Evolutionary conservation across 1,284 basidiomycete species (phyloP), one percentile per base, ranked within the genome.

Genomic region (Spongispora temasekensis): DNA sequence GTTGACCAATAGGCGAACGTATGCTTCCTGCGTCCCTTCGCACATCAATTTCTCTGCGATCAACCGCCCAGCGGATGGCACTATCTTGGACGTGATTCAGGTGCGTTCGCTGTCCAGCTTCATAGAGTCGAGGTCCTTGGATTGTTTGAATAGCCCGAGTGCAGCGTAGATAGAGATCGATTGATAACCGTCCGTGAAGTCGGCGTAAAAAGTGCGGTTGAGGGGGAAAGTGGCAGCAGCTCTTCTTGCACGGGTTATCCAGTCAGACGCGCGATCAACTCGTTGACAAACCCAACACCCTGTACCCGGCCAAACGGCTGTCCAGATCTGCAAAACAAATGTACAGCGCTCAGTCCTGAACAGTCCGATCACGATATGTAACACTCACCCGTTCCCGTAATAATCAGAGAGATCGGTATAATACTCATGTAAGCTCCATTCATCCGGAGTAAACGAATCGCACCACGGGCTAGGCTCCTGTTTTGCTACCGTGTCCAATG

Each of bases 201-300:
- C 53, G n/a, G 53, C 35, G 27, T 54, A 23, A 9, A 54, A 27
- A 15, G 78, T 79, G 57, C 83, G 81, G 63, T 86, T 67, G 17
- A 91, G 79, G 2, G 92, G 92, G 76, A 95, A 95, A 0, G 89
- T 91, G 10, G 67, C 65, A 0, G 86, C 83, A 17, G 82, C 57
- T 79, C 69, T 74, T 94, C 92, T 30, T 70, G 71, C 5, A 91
- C 87, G 0, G 84, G 80, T 19, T 75, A 72, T 17, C 80, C 79
- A 0, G 86, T 90, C 31, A 95, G 80, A n/a, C 93, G 84, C 1
- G 92, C 90, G 21, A 95, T 76, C 34, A 95, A 84, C 73, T 95
- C 93, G 71, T 93, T 94, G 66, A 92, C 77, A 70, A 89, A 95
- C 5, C 92, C 93, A 8, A 93, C 88, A 48, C 89, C 90, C 73